These are phyloP conservation scores for Flagelloscypha sp. DNA, from an alignment of 768 basidiomycete species.

Conservation along the genomic window DNA sequence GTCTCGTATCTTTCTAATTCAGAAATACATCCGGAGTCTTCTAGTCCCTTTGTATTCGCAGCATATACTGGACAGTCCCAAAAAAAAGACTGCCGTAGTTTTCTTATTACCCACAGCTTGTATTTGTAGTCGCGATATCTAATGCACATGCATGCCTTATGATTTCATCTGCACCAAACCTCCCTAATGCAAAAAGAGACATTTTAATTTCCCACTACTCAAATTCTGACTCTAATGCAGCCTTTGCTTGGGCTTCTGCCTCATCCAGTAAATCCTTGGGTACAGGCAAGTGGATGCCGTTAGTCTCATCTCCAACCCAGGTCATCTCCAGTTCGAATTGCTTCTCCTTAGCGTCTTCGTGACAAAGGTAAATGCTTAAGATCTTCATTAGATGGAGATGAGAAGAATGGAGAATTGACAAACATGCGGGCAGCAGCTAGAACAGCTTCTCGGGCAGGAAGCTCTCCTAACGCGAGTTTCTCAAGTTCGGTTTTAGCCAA, in stretches of 20 bases:
- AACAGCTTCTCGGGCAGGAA: slow-evolving; percentile 80
- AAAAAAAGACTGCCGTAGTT: too few relatives aligned
- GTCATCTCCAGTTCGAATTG: slow-evolving; percentile 97
- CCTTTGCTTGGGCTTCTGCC: slow-evolving; percentile 84
- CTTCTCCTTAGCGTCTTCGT: slow-evolving; percentile 97
- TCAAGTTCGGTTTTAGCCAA: slow-evolving; percentile 97
- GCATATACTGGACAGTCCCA: too few relatives aligned
- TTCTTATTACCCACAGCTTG: too few relatives aligned
- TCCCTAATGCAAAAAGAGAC: too few relatives aligned
- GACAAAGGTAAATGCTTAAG: slow-evolving; percentile 87
- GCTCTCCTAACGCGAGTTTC: slow-evolving; percentile 80
- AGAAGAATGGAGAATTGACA: slow-evolving; percentile 19
- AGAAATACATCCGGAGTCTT: too few relatives aligned
- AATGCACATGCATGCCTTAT: too few relatives aligned
- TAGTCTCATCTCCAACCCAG: slow-evolving; percentile 87
- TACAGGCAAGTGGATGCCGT: slow-evolving; percentile 70
- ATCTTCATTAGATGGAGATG: slow-evolving; percentile 6
- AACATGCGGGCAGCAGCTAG: slow-evolving; percentile 94
- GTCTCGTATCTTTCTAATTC: not conserved
- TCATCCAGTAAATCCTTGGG: slow-evolving; percentile 79
- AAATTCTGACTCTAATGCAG: slow-evolving; percentile 66
- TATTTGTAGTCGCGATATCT: too few relatives aligned
- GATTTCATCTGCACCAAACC: too few relatives aligned
- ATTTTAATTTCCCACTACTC: slow-evolving; percentile 31
- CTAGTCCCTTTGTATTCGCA: too few relatives aligned